Base-by-base conservation (phyloP, 23 red algal genomes). In the Pyropia haitanensis region DNA sequence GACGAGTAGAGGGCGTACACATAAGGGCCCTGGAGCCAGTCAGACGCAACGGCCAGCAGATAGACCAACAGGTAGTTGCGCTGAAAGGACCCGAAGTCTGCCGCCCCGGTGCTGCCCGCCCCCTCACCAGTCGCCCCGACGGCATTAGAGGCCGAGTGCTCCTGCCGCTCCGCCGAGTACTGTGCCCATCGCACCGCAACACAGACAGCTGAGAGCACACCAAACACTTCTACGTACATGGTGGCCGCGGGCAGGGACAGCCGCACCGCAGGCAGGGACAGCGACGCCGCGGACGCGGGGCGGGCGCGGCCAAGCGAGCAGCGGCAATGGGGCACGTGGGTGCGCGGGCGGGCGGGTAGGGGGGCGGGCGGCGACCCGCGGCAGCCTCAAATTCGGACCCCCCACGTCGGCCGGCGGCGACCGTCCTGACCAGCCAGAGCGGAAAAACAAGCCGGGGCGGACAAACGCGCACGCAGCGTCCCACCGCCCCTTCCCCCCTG, bases 11-110 rank as follows among this genome's bases (percentile, higher is more conserved):
- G 79, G 17, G 92, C 92, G 60, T 96, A 96, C 39, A 96, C 92
- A 63, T 85, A 89, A 23, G 92, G 85, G 27, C 92, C 92, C 75
- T 96, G 92, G 6, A 96, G 80, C 92, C 92, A 96, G 60, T 96
- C 92, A 14, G 92, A 67, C 14, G 79, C 57, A 8, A 86, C 67
- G 21, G 92, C 92, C 18, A 89, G 61, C 12, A 87, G 63, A 22
- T 90, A 96, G 18, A 90, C 85, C 20, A 89, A 16, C 30, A 96
- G 77, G 67, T 96, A 96, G 60, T 81, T 95, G 14, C 61, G 58
- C 68, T 95, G 89, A 53, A 95, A 85, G 20, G 85, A 66, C 21
- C 52, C 49, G 61, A 90, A 90, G 44, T 68, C 84, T 25, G 18
- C 19, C 16, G 24, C 55, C 19, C 5, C 55, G 18, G 24, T 20